A percentile compares a stretch with the other conserved stretches of the same genome.
These are phyloP conservation scores for Narthecium ossifragum DNA, from an alignment of 106 monocot species.

Conservation along the genomic window DNA sequence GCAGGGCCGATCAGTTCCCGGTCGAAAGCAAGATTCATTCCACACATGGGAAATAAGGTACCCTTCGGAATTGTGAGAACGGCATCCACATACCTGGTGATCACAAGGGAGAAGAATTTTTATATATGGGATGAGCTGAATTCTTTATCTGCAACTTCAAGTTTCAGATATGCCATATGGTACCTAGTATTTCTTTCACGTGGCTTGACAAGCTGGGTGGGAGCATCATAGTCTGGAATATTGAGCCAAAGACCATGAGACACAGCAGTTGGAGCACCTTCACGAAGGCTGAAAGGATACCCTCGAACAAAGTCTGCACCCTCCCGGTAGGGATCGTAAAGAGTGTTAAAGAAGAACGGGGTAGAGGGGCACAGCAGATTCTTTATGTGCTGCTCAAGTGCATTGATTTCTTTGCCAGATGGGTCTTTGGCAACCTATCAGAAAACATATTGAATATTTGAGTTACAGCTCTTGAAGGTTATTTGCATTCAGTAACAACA, in stretches of 20 bases:
- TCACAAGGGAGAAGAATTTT: no score
- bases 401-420: constrained; percentile 44
- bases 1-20: constrained; percentile 42
- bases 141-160: neutral
- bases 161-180: neutral
- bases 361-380: constrained; percentile 31
- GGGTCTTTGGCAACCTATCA: constrained; percentile 34
- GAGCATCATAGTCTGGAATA: constrained; percentile 46
- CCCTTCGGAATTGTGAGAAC: constrained; percentile 39
- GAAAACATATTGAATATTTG: no score
- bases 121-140: no score
- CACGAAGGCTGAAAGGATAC: constrained; percentile 38
- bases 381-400: constrained; percentile 46
- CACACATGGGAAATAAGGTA: constrained; percentile 38
- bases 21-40: constrained; percentile 39
- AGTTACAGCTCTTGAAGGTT: no score
- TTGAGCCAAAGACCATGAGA: constrained; percentile 47
- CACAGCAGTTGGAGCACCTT: constrained; percentile 34
- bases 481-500: no score
- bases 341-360: constrained; percentile 37
- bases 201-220: constrained; percentile 46
- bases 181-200: constrained; percentile 38
- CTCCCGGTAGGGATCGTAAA: constrained; percentile 33
- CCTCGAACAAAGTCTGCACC: constrained; percentile 44
- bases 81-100: constrained; percentile 39